Base-by-base conservation (phyloP, 495 filamentous ascomycete species). In the Penicillium crystallinum region DNA sequence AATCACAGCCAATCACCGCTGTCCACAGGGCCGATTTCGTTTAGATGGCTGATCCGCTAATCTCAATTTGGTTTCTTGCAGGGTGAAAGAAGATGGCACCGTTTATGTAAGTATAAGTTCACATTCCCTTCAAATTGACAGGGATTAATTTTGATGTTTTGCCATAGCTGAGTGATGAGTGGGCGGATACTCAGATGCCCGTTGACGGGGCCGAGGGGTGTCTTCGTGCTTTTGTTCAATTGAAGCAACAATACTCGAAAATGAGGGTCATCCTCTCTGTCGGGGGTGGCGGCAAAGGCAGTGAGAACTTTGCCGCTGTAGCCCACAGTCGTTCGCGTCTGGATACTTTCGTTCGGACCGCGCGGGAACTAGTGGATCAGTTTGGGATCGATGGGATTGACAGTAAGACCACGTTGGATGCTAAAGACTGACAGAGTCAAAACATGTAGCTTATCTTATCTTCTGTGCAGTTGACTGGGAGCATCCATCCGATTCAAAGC, bases 301-400 rank as follows among this genome's bases (percentile, higher is more conserved):
- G 82, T 57, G 82, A 90, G 59, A 82, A 82, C 55, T 95, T 95
- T 63, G 83, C 90, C 9, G 65, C 77, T 36, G 88, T 91, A 34
- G 86, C 91, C 35, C 76, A 78, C 19, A 81, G 77, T 66, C 70
- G 76, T 19, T 64, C 78, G 17, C 65, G 77, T 1, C 71, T 86
- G 49, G 82, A 89, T 52, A 86, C 74, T 46, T 93, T 96, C 71
- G 88, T 81, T 11, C 77, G 77, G 30, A 85, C 83, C n/a, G 86
- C 86, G 8, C 78, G 78, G 45, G 81, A 77, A 17, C 68, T 95
- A 52, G 83, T 92, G 7, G 81, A 90, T 51, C 76, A 83, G 35
- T 91, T 85, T 40, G 85, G 82, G 2, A 72, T 96, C 2, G 89
- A 96, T 67, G 91, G 91, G 3, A 85, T 96, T 54, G 91, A 96